These are phyloP conservation scores for Chenopodium album DNA, from an alignment of 148 eudicot genomes.

Conservation along the genomic window DNA sequence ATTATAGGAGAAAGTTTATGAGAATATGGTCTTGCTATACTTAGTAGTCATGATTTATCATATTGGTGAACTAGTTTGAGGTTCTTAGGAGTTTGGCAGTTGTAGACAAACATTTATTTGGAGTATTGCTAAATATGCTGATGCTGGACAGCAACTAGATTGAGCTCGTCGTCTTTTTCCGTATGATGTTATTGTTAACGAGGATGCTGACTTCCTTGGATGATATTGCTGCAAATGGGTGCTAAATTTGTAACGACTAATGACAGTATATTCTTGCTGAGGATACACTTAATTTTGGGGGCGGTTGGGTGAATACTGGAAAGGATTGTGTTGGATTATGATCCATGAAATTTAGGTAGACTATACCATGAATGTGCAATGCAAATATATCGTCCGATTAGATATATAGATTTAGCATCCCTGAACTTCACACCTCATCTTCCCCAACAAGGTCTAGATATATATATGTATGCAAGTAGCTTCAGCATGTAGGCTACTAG, in stretches of 20 bases:
- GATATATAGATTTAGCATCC: no score
- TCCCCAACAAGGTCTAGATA: no score
- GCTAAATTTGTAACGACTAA: no score
- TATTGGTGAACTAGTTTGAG: neutral
- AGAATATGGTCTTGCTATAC: slow-evolving; percentile 4
- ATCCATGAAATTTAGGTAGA: no score
- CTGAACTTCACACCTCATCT: no score
- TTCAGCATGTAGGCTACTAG: neutral
- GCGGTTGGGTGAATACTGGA: neutral
- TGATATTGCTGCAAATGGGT: neutral
- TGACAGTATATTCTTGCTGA: neutral
- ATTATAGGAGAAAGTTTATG: slow-evolving; percentile 3
- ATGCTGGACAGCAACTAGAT: neutral
- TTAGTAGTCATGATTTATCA: neutral
- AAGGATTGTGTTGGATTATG: neutral
- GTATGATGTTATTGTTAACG: no score
- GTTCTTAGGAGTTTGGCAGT: slow-evolving; percentile 13
- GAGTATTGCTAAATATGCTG: neutral
- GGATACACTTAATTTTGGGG: neutral
- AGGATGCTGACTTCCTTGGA: neutral
- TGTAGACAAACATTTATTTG: neutral
- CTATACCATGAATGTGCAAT: no score
- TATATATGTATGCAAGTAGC: neutral
- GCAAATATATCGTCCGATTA: no score
- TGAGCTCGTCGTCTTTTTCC: slow-evolving; percentile 1